A percentile compares a stretch with the other conserved stretches of the same genome.
Evolutionary conservation across 176 grass and related monocot species (phyloP).

Genomic region (Bromus sterilis): DNA sequence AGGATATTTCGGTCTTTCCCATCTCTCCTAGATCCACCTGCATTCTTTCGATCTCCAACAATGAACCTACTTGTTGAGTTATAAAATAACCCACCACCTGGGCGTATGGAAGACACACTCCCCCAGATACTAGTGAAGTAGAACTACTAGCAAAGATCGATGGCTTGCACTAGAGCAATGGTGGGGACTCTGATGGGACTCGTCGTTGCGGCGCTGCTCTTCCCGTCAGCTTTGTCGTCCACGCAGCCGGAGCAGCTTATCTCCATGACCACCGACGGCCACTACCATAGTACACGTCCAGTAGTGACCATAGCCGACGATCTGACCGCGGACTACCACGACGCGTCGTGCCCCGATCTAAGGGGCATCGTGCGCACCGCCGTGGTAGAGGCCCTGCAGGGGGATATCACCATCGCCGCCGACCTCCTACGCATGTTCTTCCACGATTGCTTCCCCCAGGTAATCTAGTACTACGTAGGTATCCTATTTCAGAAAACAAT

Average conservation of each 20-base stretch:
- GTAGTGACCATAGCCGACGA: background rate
- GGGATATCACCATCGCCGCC: conserved; percentile 30
- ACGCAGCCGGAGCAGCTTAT: background rate
- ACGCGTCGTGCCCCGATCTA: conserved; percentile 11
- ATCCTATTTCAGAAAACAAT: too few relatives aligned
- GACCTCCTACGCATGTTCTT: conserved; percentile 41
- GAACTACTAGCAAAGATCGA: background rate
- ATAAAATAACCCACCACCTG: background rate
- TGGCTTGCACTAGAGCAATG: background rate
- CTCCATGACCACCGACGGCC: background rate
- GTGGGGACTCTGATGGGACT: background rate
- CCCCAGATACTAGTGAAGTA: background rate
- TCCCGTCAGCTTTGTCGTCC: background rate
- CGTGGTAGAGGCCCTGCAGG: background rate
- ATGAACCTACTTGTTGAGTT: background rate
- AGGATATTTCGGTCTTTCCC: background rate
- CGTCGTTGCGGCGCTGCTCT: background rate
- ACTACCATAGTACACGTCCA: background rate
- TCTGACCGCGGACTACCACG: conserved; percentile 31
- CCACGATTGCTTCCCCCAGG: conserved; percentile 56
- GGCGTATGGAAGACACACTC: background rate
- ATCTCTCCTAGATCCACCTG: background rate
- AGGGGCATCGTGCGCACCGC: conserved; percentile 18
- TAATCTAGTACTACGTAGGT: background rate
- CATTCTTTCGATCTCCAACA: background rate